phyloP scores from a whole-genome alignment of 2,329 filamentous ascomycete species.

The Thelonectria blattea region DNA sequence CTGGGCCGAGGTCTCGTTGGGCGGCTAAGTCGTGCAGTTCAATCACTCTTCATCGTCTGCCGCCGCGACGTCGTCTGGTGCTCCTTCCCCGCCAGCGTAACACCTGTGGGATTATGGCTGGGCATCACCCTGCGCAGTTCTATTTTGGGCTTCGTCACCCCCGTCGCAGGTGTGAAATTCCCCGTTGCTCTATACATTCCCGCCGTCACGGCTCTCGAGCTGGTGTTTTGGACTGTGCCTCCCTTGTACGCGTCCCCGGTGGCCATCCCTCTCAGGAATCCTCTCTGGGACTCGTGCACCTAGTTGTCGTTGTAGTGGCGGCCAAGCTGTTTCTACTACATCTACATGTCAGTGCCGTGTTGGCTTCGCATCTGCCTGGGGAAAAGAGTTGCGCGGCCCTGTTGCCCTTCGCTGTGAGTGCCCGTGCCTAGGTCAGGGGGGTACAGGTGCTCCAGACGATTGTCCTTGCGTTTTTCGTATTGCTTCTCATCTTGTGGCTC shows the following conservation, averaged over 20 bases:
- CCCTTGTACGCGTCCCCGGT: constrained; percentile 77
- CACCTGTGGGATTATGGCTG: constrained; percentile 81
- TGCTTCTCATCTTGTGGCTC: constrained; percentile 54
- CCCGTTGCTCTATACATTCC: constrained; percentile 67
- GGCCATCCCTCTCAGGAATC: constrained; percentile 74
- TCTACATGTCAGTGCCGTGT: constrained; percentile 79
- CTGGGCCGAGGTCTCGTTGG: constrained; percentile 77
- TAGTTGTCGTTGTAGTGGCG: constrained; percentile 71
- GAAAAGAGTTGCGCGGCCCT: constrained; percentile 73
- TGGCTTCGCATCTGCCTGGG: constrained; percentile 79
- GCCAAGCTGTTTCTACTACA: constrained; percentile 73
- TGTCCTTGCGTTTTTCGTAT: constrained; percentile 55
- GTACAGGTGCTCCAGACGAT: constrained; percentile 64
- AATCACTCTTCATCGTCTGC: constrained; percentile 70
- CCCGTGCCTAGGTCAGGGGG: constrained; percentile 64
- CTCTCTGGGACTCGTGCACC: constrained; percentile 81
- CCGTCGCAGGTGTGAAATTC: constrained; percentile 71
- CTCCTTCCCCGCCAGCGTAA: constrained; percentile 74
- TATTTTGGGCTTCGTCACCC: constrained; percentile 75
- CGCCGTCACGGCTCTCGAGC: constrained; percentile 67
- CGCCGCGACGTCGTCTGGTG: constrained; percentile 71
- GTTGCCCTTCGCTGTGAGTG: constrained; percentile 70
- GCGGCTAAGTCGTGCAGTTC: constrained; percentile 85
- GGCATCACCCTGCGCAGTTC: constrained; percentile 76
- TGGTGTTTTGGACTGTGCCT: constrained; percentile 83